Conservation (phyloP, 2,329 filamentous ascomycete species). For the Rhinocladiella similis region DNA sequence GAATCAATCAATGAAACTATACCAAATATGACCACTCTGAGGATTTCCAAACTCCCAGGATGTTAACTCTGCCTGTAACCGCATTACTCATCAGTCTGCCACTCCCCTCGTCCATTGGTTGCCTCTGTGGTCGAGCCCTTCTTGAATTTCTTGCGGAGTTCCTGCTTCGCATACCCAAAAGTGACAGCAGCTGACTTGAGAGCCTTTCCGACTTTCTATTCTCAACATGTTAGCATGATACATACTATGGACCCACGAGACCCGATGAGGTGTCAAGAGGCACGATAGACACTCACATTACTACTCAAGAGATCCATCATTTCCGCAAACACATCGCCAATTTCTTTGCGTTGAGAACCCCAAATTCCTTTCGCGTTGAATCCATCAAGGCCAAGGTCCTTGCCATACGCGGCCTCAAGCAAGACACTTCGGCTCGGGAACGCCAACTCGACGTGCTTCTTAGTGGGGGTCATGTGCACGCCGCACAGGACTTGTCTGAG, state of each 20-base stretch:
- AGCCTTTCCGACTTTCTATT: not conserved
- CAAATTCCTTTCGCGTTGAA: not conserved
- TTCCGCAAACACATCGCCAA: not conserved
- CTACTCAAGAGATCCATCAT: slow-evolving; percentile 5
- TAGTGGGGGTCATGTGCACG: slow-evolving; percentile 37
- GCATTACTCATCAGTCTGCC: not conserved
- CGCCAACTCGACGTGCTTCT: slow-evolving; percentile 32
- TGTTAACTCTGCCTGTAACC: not conserved
- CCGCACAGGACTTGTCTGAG: slow-evolving; percentile 37
- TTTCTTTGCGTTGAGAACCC: not conserved
- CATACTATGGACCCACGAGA: no score
- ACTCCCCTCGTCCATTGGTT: not conserved
- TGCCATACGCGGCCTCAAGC: slow-evolving; percentile 27
- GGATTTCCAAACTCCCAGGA: not conserved
- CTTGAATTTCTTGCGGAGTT: slow-evolving; percentile 3
- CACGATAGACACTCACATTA: not conserved
- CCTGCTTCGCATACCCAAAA: slow-evolving; percentile 1
- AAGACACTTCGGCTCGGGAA: slow-evolving; percentile 33
- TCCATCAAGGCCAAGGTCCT: slow-evolving; percentile 25
- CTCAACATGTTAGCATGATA: not conserved
- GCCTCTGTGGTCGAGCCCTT: not conserved
- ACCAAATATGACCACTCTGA: not conserved
- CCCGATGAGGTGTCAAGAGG: no score
- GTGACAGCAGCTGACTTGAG: slow-evolving; percentile 2
- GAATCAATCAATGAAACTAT: not conserved